Evolutionary conservation across 345 rosid species (phyloP), one percentile per base, ranked within the genome.

Genomic region (Aquilaria sinensis): DNA sequence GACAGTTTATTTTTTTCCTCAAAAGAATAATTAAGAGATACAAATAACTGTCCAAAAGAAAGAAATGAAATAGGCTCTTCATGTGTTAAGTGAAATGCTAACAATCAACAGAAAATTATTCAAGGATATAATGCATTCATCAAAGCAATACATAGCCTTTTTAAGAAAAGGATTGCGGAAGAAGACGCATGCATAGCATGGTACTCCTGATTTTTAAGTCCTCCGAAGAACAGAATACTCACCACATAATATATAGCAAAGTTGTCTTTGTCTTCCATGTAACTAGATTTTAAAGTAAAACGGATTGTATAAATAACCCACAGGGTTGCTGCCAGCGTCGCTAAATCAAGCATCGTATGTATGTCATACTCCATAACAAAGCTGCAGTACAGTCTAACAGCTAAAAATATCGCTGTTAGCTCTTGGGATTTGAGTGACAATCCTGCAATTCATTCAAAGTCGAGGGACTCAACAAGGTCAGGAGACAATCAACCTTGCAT

Each of bases 301-400:
- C 96, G 92, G 74, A 91, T 91, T 94, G 85, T 91, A 71, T 74
- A 91, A 51, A 91, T 91, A 76, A 91, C 97, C 97, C 97, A 91
- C 15, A 91, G 71, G 29, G 97, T 91, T n/a, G 97, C 85, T 2
- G 71, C 96, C 76, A 88, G 68, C 2, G 97, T 91, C 59, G 96
- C 84, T 68, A 88, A 79, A 70, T 91, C 97, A 48, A 91, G 91
- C 53, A 91, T 2, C 31, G 97, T 91, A 68, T 91, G 97, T 68
- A 91, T 88, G 74, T 88, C 97, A 75, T 86, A 88, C 64, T 91
- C 97, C 97, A 91, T 91, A 10, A 88, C 96, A 66, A 91, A 78
- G 77, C 97, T 91, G 61, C 97, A 91, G 72, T 88, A 88, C 66
- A 91, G 66, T 74, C 97, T 83, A 45, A 85, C 90, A 56, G 94